These are phyloP conservation scores for Peronosclerospora sorghi DNA, from an alignment of 352 stramenopile species.

Conservation along the genomic window DNA sequence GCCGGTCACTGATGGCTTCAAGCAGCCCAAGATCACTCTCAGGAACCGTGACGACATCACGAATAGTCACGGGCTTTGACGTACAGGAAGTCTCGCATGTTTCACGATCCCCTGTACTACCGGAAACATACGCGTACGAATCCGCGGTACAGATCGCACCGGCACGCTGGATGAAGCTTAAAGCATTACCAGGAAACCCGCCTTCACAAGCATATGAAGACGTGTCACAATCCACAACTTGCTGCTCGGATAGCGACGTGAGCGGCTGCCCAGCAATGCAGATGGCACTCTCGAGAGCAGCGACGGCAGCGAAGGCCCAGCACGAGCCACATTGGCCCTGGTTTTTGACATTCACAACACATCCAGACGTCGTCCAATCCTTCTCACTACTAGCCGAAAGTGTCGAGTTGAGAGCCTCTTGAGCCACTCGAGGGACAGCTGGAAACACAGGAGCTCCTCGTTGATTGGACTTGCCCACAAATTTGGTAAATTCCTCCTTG, in stretches of 20 bases:
- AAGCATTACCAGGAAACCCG: conserved; percentile 79
- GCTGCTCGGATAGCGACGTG: conserved; percentile 85
- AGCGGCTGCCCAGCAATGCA: conserved; percentile 67
- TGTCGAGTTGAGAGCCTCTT: conserved; percentile 7
- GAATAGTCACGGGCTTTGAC: conserved; percentile 21
- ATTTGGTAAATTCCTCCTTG: conserved; percentile 48
- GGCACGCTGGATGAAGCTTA: conserved; percentile 77
- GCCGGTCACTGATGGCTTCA: conserved; percentile 80
- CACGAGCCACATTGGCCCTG: conserved; percentile 96
- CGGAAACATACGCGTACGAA: conserved; percentile 77
- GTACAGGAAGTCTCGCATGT: conserved; percentile 31
- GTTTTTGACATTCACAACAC: conserved; percentile 84
- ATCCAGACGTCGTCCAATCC: conserved; percentile 55
- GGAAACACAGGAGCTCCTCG: conserved; percentile 5
- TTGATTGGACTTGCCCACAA: conserved; percentile 34
- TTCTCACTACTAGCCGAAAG: conserved; percentile 11
- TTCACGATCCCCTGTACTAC: conserved; percentile 18
- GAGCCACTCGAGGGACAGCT: background rate
- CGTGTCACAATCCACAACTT: conserved; percentile 86
- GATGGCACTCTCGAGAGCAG: conserved; percentile 85
- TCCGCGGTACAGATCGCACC: conserved; percentile 71
- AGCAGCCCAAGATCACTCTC: conserved; percentile 76
- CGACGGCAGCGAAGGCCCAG: conserved; percentile 94
- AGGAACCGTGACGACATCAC: conserved; percentile 41
- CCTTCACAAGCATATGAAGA: conserved; percentile 83